Evolutionary conservation across 345 rosid genomes (phyloP), one percentile per base, ranked within the genome.

Genomic region (Aegle marmelos): DNA sequence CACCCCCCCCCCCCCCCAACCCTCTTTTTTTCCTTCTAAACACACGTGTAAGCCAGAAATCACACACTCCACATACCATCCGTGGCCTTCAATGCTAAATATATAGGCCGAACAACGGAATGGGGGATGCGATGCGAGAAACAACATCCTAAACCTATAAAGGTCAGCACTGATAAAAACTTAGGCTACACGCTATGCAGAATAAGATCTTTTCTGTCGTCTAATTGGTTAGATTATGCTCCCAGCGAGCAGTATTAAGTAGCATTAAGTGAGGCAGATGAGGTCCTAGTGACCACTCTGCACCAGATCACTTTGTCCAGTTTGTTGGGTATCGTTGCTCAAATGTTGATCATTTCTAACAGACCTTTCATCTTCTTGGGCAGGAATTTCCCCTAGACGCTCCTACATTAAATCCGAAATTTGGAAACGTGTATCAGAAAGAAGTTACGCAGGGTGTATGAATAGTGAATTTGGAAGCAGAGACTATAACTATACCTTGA

Each of bases 371-470:
- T 17, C 57, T 53, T 53, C 57, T 17, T 53, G 57, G 2, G 2
- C 57, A 36, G 92, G 89, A 80, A 82, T 70, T 79, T 93, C 90
- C 73, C 87, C 88, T 22, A 95, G 91, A 75, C 88, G 93, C 80
- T 90, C 97, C 98, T 95, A 88, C 85, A 85, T 54, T 36, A 61
- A 57, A 53, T 57, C 56, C 53, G 58, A 66, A 39, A 75, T 72
- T 68, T 77, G 10, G 28, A 25, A 78, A 67, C 10, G 9, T 5
- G 24, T 53, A 53, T 53, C 57, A 53, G 22, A 53, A 53, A 16
- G 57, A 53, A 17, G 17, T 53, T 19, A 53, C 5, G 57, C 2
- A 0, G 0, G 1, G 50, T 45, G 16, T 45, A 45, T 45, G 50
- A 45, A 45, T 16, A 17, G 1, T 25, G 64, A 77, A 27, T 77